A percentile compares a stretch with the other conserved stretches of the same genome.
phyloP scores from a whole-genome alignment of 495 filamentous ascomycete species.

The Penicillium alfredii region DNA sequence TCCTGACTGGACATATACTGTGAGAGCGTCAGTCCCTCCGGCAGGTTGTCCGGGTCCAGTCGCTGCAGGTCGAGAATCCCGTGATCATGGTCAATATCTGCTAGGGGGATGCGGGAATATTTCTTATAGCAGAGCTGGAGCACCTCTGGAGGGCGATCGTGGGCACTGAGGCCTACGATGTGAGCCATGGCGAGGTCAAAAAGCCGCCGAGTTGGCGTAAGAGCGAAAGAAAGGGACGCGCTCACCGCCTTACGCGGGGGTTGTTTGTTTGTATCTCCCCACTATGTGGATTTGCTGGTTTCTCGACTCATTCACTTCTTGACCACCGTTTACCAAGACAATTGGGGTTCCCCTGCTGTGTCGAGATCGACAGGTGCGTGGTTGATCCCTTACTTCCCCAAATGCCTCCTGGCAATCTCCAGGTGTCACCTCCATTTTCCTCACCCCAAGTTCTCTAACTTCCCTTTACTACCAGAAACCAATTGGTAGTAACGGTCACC shows the following conservation, averaged over 20 bases:
- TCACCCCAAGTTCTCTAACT: slow-evolving; percentile 2
- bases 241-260: slow-evolving; percentile 30
- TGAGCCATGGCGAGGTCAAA: slow-evolving; percentile 25
- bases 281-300: slow-evolving; percentile 12
- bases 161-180: slow-evolving; percentile 55
- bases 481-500: slow-evolving; percentile 7
- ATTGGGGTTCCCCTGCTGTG: too few relatives aligned
- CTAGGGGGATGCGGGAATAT: slow-evolving; percentile 43
- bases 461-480: slow-evolving; percentile 9
- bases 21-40: slow-evolving; percentile 20
- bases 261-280: slow-evolving; percentile 38
- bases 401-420: slow-evolving; percentile 10
- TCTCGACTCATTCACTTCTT: too few relatives aligned
- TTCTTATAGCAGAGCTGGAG: slow-evolving; percentile 62
- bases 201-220: background rate
- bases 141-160: slow-evolving; percentile 61
- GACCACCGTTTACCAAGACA: too few relatives aligned
- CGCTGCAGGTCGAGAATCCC: slow-evolving; percentile 46
- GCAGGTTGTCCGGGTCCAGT: slow-evolving; percentile 26
- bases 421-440: slow-evolving; percentile 10
- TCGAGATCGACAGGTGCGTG: too few relatives aligned
- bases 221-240: slow-evolving; percentile 12
- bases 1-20: slow-evolving; percentile 29
- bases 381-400: slow-evolving; percentile 2
- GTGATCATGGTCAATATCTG: slow-evolving; percentile 41